A percentile compares a stretch with the other conserved stretches of the same genome.
phyloP scores from a whole-genome alignment of 495 filamentous ascomycete genomes.

The Glarea lozoyensis region DNA sequence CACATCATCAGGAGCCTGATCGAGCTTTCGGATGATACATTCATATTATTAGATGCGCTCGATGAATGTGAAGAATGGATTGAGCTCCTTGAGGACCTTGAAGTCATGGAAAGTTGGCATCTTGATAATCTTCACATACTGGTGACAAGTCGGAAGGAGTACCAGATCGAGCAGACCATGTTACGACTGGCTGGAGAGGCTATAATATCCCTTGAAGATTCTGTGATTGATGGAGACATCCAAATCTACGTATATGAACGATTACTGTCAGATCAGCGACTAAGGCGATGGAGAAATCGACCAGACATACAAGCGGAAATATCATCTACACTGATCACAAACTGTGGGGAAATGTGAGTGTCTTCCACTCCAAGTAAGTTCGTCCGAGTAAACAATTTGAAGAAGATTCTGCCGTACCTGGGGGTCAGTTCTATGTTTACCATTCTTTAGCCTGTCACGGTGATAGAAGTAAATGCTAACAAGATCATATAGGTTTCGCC shows the following conservation, averaged over 20 bases:
- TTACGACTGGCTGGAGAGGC: neutral
- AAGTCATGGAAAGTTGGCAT: neutral
- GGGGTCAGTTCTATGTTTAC: too few relatives aligned
- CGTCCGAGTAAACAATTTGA: too few relatives aligned
- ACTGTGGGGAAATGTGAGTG: conserved; percentile 14
- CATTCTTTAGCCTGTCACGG: neutral
- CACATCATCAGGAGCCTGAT: conserved; percentile 9
- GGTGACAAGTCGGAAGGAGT: conserved; percentile 22
- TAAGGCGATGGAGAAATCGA: conserved; percentile 11
- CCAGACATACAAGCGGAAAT: conserved; percentile 5
- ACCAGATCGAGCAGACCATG: conserved; percentile 15
- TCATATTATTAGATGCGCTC: conserved; percentile 14
- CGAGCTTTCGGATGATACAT: conserved; percentile 12
- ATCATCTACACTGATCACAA: conserved; percentile 1
- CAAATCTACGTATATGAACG: conserved; percentile 9
- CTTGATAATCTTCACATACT: conserved; percentile 17
- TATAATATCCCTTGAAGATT: neutral
- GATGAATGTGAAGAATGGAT: conserved; percentile 12
- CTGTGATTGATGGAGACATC: conserved; percentile 18
- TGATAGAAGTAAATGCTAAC: neutral
- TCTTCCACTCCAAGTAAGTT: too few relatives aligned
- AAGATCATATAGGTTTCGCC: conserved; percentile 25
- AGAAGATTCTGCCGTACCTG: too few relatives aligned
- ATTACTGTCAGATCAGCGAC: neutral
- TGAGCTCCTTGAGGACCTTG: neutral